phyloP scores from a whole-genome alignment of 1,284 basidiomycete species.

The Amylostereum areolatum region DNA sequence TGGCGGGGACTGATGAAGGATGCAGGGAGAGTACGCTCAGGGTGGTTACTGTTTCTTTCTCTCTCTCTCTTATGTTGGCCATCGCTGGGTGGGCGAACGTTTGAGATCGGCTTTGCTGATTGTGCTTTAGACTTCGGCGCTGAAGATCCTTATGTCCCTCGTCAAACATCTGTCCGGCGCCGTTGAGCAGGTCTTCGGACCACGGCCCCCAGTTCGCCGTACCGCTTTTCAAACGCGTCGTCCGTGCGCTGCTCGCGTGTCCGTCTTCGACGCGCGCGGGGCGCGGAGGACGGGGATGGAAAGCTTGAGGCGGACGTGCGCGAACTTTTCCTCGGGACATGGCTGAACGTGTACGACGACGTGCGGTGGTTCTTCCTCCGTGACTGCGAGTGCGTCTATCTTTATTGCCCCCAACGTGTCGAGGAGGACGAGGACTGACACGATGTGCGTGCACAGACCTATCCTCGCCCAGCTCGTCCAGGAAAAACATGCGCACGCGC shows the following conservation, averaged over 20 bases:
- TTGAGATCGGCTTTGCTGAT: not conserved
- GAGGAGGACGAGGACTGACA: no score
- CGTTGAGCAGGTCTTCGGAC: conserved; percentile 29
- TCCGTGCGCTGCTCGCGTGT: conserved; percentile 54
- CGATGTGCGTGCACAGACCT: conserved; percentile 10
- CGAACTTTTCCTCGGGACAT: conserved; percentile 60
- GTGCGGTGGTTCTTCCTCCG: conserved; percentile 91
- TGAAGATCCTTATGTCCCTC: conserved; percentile 78
- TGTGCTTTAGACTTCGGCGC: conserved; percentile 53
- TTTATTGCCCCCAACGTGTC: no score
- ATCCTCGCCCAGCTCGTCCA: conserved; percentile 17
- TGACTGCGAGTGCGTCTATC: conserved; percentile 67
- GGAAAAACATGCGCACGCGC: conserved; percentile 35
- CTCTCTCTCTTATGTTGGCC: not conserved
- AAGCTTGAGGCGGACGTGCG: conserved; percentile 54
- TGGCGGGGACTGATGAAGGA: conserved; percentile 70
- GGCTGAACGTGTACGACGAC: conserved; percentile 82
- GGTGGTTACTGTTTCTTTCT: conserved; percentile 35
- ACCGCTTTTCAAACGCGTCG: conserved; percentile 63
- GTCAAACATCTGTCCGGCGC: conserved; percentile 72
- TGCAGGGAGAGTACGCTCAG: conserved; percentile 56
- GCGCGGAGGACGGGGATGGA: conserved; percentile 16
- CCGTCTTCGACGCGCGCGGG: conserved; percentile 44
- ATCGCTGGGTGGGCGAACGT: conserved; percentile 36
- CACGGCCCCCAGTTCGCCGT: conserved; percentile 60